phyloP scores from a whole-genome alignment of 768 basidiomycete genomes.

The Lentinula boryana region DNA sequence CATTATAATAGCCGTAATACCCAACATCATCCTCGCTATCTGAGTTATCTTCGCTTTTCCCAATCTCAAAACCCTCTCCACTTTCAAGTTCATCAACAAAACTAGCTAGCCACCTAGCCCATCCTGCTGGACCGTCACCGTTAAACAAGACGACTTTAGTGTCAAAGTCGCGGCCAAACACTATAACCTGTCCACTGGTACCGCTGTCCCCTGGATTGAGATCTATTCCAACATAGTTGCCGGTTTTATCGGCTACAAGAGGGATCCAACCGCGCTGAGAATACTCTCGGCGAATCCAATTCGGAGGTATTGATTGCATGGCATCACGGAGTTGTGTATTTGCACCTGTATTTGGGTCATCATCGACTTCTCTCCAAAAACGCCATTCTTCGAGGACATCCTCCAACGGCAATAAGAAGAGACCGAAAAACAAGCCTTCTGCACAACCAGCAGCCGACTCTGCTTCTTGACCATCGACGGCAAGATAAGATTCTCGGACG shows the following conservation, averaged over 20 bases:
- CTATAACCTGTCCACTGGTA: conserved; percentile 85
- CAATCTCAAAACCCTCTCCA: conserved; percentile 85
- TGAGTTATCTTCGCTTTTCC: conserved; percentile 53
- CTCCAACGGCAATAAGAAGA: conserved; percentile 88
- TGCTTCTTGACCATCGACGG: conserved; percentile 90
- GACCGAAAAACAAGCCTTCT: conserved; percentile 92
- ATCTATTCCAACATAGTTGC: conserved; percentile 96
- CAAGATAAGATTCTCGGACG: conserved; percentile 86
- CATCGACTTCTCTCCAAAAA: conserved; percentile 93
- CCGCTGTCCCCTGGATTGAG: conserved; percentile 80
- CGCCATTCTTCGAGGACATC: conserved; percentile 93
- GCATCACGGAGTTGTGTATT: conserved; percentile 63
- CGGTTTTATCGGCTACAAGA: conserved; percentile 86
- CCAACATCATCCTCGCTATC: conserved; percentile 81
- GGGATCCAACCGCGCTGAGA: conserved; percentile 97
- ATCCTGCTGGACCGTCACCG: conserved; percentile 86
- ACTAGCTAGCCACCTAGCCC: conserved; percentile 89
- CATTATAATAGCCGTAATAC: conserved; percentile 83
- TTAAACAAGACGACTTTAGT: conserved; percentile 93
- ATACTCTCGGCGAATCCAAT: conserved; percentile 86
- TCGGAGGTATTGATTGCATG: conserved; percentile 87
- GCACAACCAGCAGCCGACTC: conserved; percentile 83
- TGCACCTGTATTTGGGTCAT: conserved; percentile 79
- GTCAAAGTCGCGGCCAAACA: conserved; percentile 99
- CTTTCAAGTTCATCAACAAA: conserved; percentile 92